Evolutionary conservation across 495 filamentous ascomycete species (phyloP), one percentile per base, ranked within the genome.

Genomic region (Terfezia claveryi): DNA sequence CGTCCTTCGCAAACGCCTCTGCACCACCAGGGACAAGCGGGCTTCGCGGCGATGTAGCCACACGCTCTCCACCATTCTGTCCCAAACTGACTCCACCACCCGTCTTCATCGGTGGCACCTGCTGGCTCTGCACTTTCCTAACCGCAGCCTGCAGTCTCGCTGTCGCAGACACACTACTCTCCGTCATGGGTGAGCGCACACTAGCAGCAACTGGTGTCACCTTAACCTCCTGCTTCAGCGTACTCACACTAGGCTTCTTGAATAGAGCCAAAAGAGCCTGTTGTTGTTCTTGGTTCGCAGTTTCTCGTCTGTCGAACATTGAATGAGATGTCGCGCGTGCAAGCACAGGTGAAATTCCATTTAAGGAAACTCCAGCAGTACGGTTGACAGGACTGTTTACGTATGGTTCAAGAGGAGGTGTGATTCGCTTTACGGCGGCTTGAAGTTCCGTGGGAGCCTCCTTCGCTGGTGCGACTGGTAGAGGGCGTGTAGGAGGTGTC

Each of bases 241-340:
- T 8, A 16, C 37, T n/a, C 10, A 50, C 20, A 17, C 5, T 54
- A 4, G 17, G 55, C 10, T 55, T 56, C 12, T 56, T 56, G 49
- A 65, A 65, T 52, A 65, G 64, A 10, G 62, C 62, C 2, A 65
- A 55, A 3, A 65, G 16, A 4, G 62, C 57, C 32, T 59, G 59
- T 41, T 64, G 62, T 41, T 55, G 61, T 38, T 64, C 54, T 23
- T 49, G 61, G 14, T 54, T 65, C 8, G 61, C 37, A 16, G 59
- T 62, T 10, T 65, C 55, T 11, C 62, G 54, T 12, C 62, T 41
- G 41, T 65, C 62, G 27, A 65, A 64, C 14, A 37, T 57, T 4
- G 56, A n/a, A 6, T 50, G 49, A 1, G 56, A 49, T 3, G 37
- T 20, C 14, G 12, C 14, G 41, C 41, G 41, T 14, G 41, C 41